These are phyloP conservation scores for Mycena crocata DNA, from an alignment of 768 basidiomycete genomes.

Conservation along the genomic window DNA sequence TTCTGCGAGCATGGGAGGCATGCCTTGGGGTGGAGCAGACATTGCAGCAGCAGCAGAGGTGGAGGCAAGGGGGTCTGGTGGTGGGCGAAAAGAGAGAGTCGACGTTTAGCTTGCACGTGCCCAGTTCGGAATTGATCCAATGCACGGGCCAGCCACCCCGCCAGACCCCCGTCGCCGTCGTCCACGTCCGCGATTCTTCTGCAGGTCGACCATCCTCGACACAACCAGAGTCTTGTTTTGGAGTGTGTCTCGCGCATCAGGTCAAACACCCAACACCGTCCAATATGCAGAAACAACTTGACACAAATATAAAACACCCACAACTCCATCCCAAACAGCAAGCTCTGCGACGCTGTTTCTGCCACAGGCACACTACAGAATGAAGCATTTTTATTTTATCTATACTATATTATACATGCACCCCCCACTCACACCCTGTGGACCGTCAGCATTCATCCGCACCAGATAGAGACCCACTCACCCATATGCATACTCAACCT, in stretches of 20 bases:
- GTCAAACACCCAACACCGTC: slow-evolving; percentile 74
- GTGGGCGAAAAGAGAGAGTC: slow-evolving; percentile 52
- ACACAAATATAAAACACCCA: slow-evolving; percentile 77
- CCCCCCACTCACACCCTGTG: background rate
- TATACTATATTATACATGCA: background rate
- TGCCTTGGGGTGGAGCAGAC: slow-evolving; percentile 67
- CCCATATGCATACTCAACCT: slow-evolving; percentile 92
- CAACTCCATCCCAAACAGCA: background rate
- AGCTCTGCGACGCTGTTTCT: slow-evolving; percentile 24
- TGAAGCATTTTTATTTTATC: background rate
- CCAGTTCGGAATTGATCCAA: too few relatives aligned
- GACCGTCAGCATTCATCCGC: background rate
- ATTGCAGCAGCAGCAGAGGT: slow-evolving; percentile 48
- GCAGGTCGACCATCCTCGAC: too few relatives aligned
- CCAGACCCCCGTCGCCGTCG: too few relatives aligned
- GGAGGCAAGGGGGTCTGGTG: slow-evolving; percentile 52
- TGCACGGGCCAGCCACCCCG: too few relatives aligned
- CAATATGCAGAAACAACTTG: slow-evolving; percentile 82
- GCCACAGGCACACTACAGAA: slow-evolving; percentile 58
- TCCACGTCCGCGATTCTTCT: too few relatives aligned
- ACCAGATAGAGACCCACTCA: slow-evolving; percentile 49
- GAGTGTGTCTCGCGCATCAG: slow-evolving; percentile 62
- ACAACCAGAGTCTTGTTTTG: slow-evolving; percentile 3
- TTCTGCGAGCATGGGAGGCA: slow-evolving; percentile 75
- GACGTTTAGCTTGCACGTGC: background rate